Percentiles rank a stretch among this genome's conserved stretches.
Conservation (phyloP, 73 alveolate genomes). For the Paramecium octaurelia region DNA sequence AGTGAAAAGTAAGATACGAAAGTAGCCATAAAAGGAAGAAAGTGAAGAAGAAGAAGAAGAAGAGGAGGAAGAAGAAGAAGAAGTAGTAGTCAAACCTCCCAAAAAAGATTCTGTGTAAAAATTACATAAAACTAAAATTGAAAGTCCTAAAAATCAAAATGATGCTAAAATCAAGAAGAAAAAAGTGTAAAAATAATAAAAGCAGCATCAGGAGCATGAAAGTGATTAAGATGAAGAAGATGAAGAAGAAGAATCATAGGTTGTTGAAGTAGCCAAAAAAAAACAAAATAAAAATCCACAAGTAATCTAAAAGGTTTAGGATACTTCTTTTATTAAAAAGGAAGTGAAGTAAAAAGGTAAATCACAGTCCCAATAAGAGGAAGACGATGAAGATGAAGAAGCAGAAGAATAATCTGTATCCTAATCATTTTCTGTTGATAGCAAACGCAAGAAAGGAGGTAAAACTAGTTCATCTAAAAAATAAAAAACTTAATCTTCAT, state of each 20-base stretch:
- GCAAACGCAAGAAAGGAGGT: background rate
- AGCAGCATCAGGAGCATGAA: background rate
- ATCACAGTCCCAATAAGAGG: background rate
- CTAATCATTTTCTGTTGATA: background rate
- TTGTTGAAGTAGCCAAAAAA: background rate
- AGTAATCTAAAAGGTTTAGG: background rate
- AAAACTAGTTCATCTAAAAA: background rate
- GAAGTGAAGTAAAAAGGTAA: background rate
- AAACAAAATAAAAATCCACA: background rate
- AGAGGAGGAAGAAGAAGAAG: background rate
- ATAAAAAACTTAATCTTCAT: background rate
- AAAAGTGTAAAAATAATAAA: background rate
- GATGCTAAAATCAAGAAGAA: background rate
- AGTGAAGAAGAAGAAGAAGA: background rate
- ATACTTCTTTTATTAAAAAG: background rate
- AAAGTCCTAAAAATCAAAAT: background rate
- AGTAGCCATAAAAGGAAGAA: background rate
- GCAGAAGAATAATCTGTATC: background rate
- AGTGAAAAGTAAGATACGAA: background rate
- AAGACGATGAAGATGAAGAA: background rate
- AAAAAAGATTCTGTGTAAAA: background rate
- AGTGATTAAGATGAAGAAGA: background rate
- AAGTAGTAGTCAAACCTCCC: background rate
- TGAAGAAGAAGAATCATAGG: background rate
- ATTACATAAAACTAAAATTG: background rate